Percentiles rank a stretch among this genome's conserved stretches.
Conservation (phyloP, 2,329 filamentous ascomycete genomes). For the Endoconidiophora laricicola region DNA sequence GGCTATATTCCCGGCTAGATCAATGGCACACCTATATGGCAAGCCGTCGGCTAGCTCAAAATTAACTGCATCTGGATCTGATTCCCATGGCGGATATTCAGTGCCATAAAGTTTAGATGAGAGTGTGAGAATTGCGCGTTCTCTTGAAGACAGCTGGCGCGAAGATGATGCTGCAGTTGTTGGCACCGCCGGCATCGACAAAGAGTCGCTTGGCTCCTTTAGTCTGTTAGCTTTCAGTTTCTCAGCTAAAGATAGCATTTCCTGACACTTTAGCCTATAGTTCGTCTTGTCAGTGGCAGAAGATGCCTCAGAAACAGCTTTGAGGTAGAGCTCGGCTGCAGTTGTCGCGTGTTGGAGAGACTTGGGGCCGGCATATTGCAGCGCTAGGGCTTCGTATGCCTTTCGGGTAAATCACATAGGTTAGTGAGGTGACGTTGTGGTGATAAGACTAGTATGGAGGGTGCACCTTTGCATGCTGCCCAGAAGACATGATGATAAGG, state of each 20-base stretch:
- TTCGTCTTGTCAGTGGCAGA: slow-evolving; percentile 44
- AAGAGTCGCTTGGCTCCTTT: background rate
- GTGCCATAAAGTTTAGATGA: slow-evolving; percentile 69
- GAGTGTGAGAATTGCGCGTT: slow-evolving; percentile 61
- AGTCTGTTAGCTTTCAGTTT: slow-evolving; percentile 40
- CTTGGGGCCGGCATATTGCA: slow-evolving; percentile 26
- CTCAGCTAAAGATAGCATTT: slow-evolving; percentile 57
- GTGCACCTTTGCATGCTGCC: background rate
- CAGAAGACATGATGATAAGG: no score
- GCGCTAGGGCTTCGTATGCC: slow-evolving; percentile 24
- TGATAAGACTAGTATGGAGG: no score
- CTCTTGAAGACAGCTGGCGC: slow-evolving; percentile 47
- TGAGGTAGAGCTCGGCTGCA: slow-evolving; percentile 69
- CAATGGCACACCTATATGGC: slow-evolving; percentile 36
- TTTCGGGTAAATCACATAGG: slow-evolving; percentile 13
- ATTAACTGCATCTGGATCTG: slow-evolving; percentile 38
- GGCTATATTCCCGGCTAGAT: slow-evolving; percentile 10
- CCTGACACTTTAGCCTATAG: slow-evolving; percentile 51
- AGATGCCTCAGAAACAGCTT: slow-evolving; percentile 47
- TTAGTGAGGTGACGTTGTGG: no score
- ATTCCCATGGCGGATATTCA: slow-evolving; percentile 73
- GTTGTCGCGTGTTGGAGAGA: slow-evolving; percentile 61
- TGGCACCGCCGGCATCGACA: background rate
- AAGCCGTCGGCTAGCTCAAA: slow-evolving; percentile 39
- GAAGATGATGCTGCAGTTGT: slow-evolving; percentile 16